Base-by-base conservation (phyloP, 129 eudicot genomes). In the Tanacetum coccineum region DNA sequence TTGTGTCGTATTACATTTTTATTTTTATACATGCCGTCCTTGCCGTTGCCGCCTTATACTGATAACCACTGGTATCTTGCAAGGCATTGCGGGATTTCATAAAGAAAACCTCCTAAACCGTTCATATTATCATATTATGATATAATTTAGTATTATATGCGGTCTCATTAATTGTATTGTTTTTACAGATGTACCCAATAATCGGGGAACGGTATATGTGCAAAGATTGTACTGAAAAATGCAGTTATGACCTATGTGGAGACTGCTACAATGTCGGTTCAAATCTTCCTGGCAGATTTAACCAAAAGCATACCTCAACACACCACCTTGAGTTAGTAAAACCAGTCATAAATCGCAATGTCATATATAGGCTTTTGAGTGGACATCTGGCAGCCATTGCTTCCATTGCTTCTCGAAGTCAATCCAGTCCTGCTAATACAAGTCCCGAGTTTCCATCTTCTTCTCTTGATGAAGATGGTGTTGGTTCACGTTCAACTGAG, bases 241-340 rank as follows among this genome's bases (percentile, higher is more conserved):
- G 78, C 2, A 87, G 89, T 28, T 88, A 80, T 53, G 87, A 85
- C 75, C 85, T 88, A 50, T 88, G 92, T 70, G 81, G 79, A 64
- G 89, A 79, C 51, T 88, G 96, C 76, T 79, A 81, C 74, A 78
- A 70, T n/a, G 66, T 85, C 13, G 61, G 78, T 19, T 76, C 85
- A 45, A 81, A 76, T 59, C 78, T 79, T 66, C 87, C 96, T 3
- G 96, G 96, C 17, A 70, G 96, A 72, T 85, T 88, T 46, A 85
- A 83, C 63, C 96, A 88, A 64, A 81, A 83, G 77, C 92, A 88
- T 69, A 82, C 89, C 32, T 53, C 89, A 44, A 77, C 82, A 25
- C 96, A 88, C 83, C 72, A 26, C 68, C 79, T 88, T 45, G 82
- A 80, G 70, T 62, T 78, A 14, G 60, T 75, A 44, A 74, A 73